These are phyloP conservation scores for Colletotrichum tropicale DNA, from an alignment of 2,329 filamentous ascomycete genomes.

Conservation along the genomic window DNA sequence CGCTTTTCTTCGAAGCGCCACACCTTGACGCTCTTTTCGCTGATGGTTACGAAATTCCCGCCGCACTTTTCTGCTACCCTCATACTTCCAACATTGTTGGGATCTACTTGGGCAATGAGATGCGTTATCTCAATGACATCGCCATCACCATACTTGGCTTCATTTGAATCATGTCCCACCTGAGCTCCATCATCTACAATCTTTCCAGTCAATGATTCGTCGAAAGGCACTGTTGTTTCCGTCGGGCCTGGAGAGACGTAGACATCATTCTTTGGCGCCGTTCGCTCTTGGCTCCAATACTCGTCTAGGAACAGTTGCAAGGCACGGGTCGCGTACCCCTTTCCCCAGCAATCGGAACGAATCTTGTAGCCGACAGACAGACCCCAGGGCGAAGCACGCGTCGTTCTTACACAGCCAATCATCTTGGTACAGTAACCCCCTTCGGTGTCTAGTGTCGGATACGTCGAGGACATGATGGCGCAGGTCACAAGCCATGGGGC, in stretches of 20 bases:
- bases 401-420: not conserved
- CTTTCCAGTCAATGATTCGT: fast-evolving
- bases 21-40: not conserved
- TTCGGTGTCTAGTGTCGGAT: not conserved
- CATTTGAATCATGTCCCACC: not conserved
- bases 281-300: not conserved
- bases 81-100: not conserved
- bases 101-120: not conserved
- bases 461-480: not conserved
- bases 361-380: not conserved
- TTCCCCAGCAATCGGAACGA: not conserved
- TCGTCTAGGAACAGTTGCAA: not conserved
- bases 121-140: not conserved
- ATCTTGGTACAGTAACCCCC: not conserved
- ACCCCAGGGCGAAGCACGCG: not conserved
- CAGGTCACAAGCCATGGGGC: not conserved
- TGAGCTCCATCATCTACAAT: fast-evolving
- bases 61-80: not conserved
- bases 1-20: conserved; percentile 2
- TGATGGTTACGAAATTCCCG: not conserved
- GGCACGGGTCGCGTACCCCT: not conserved
- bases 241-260: not conserved
- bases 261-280: not conserved
- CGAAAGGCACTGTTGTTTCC: not conserved
- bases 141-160: not conserved